These are phyloP conservation scores for Gloeopeniophorella convolvens DNA, from an alignment of 768 basidiomycete genomes.

Conservation along the genomic window DNA sequence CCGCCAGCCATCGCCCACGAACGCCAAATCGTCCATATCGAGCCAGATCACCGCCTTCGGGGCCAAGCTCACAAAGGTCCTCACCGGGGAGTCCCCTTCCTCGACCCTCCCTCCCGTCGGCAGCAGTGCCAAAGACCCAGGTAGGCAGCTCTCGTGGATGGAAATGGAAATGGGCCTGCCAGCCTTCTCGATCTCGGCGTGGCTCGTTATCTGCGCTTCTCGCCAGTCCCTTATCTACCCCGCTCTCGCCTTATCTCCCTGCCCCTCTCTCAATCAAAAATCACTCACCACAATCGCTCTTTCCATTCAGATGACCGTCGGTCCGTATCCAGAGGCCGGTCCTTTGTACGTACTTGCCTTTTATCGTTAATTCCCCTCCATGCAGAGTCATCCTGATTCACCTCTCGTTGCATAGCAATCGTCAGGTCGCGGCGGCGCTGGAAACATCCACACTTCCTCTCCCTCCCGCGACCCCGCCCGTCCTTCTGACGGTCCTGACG, in stretches of 20 bases:
- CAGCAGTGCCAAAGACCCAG: not conserved
- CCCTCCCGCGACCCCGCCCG: not conserved
- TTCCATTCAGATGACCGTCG: not conserved
- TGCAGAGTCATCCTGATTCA: not conserved
- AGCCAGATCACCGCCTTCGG: not conserved
- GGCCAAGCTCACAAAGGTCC: not conserved
- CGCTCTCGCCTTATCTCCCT: not conserved
- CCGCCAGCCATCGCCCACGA: not conserved
- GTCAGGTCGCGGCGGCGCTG: constrained; percentile 11
- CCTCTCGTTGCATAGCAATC: not conserved
- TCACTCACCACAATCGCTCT: not conserved
- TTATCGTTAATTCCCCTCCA: not conserved
- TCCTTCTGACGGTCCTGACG: not conserved
- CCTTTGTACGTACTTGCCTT: not conserved
- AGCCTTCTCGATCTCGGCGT: not conserved
- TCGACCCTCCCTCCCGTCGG: not conserved
- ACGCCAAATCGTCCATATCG: not conserved
- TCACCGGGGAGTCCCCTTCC: not conserved
- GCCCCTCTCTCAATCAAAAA: not conserved
- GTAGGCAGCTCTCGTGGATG: not conserved
- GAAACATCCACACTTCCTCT: constrained; percentile 5
- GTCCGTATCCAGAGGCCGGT: not conserved
- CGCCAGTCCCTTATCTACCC: not conserved
- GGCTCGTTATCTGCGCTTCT: not conserved
- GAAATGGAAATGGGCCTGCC: not conserved